Percentiles rank a stretch among this genome's conserved stretches.
Conservation (phyloP, 78 protist genomes). For the Acrasis kona region DNA sequence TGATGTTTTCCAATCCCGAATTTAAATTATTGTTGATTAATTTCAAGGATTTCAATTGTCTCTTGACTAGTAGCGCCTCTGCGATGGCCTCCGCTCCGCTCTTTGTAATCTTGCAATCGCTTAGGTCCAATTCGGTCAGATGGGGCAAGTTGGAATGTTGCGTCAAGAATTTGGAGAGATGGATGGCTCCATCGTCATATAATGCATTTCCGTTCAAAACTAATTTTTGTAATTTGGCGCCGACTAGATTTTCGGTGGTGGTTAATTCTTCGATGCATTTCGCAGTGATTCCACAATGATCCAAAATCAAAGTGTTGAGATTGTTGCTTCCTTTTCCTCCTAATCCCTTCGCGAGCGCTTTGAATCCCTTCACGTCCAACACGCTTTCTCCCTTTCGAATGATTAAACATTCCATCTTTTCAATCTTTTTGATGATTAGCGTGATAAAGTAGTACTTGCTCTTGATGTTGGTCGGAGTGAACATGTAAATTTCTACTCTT, state of each 20-base stretch:
- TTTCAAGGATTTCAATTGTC: neutral
- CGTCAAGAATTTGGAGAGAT: neutral
- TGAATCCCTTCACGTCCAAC: neutral
- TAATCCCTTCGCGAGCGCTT: neutral
- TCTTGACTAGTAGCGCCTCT: neutral
- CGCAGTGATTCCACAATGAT: neutral
- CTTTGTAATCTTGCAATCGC: neutral
- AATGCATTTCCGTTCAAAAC: neutral
- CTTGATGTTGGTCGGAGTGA: neutral
- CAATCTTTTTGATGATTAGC: neutral
- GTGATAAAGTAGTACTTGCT: neutral
- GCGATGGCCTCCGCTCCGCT: neutral
- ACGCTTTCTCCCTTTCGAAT: neutral
- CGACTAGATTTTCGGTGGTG: neutral
- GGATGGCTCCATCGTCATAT: neutral
- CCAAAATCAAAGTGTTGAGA: neutral
- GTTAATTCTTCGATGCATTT: neutral
- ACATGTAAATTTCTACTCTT: neutral
- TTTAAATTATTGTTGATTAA: neutral
- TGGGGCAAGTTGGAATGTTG: neutral
- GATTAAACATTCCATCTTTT: neutral
- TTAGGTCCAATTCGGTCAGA: neutral
- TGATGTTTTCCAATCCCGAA: neutral
- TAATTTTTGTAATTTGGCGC: neutral
- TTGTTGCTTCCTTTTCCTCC: neutral